Evolutionary conservation across 1,284 basidiomycete species (phyloP).

Genomic region (Coniferiporia weirii): DNA sequence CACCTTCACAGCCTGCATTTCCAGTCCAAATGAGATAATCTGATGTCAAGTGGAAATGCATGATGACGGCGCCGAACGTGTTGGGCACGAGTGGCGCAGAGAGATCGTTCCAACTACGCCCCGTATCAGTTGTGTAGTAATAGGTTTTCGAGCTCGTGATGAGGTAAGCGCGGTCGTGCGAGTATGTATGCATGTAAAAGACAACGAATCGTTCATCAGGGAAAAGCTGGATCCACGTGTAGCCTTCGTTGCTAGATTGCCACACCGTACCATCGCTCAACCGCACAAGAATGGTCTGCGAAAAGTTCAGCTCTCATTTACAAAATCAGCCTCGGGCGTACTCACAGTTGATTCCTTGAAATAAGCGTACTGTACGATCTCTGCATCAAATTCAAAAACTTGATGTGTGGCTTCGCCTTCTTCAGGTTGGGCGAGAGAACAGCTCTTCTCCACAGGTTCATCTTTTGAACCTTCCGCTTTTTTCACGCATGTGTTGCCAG

Average conservation of each 20-base stretch:
- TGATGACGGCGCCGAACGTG: conserved; percentile 65
- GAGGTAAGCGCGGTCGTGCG: conserved; percentile 82
- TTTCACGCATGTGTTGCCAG: conserved; percentile 81
- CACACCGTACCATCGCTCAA: conserved; percentile 76
- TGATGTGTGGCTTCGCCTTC: conserved; percentile 72
- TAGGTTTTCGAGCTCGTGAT: conserved; percentile 66
- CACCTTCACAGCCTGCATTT: conserved; percentile 55
- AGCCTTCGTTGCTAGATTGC: conserved; percentile 95
- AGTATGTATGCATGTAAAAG: conserved; percentile 83
- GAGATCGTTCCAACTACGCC: conserved; percentile 65
- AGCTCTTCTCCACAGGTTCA: conserved; percentile 64
- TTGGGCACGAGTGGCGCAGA: conserved; percentile 72
- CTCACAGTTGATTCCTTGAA: conserved; percentile 69
- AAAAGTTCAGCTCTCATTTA: conserved; percentile 18
- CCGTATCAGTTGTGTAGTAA: conserved; percentile 82
- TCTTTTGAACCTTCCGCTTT: conserved; percentile 55
- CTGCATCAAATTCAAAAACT: conserved; percentile 69
- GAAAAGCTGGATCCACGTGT: conserved; percentile 74
- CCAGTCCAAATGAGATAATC: conserved; percentile 93
- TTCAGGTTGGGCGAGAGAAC: conserved; percentile 69
- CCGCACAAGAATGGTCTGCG: conserved; percentile 79
- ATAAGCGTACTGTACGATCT: conserved; percentile 77
- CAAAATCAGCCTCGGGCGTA: not conserved
- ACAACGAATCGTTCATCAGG: conserved; percentile 67
- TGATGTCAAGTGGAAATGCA: conserved; percentile 86